Percentiles rank a stretch among this genome's conserved stretches.
phyloP scores from a whole-genome alignment of 2,329 filamentous ascomycete species.

The Neonectria punicea region DNA sequence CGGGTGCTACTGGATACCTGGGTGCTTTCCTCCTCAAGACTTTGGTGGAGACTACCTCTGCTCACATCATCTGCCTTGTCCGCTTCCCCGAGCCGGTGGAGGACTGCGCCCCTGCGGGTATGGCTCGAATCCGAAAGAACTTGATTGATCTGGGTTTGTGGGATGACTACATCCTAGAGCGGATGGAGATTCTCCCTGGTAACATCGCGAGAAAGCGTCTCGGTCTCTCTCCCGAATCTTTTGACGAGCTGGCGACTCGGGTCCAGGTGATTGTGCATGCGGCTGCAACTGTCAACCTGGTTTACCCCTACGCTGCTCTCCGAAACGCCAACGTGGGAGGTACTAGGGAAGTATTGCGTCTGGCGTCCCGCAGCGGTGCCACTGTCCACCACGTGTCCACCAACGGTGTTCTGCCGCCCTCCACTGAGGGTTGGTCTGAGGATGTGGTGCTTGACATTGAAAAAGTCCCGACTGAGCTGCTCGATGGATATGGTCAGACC shows the following conservation, averaged over 20 bases:
- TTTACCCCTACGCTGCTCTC: slow-evolving; percentile 83
- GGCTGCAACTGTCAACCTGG: slow-evolving; percentile 81
- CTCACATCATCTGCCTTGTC: slow-evolving; percentile 77
- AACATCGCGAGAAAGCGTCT: slow-evolving; percentile 76
- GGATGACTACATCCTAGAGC: slow-evolving; percentile 80
- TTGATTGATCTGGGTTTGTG: slow-evolving; percentile 82
- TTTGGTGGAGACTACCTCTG: slow-evolving; percentile 74
- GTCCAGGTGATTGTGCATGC: slow-evolving; percentile 82
- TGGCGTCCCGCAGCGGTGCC: slow-evolving; percentile 73
- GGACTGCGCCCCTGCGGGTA: slow-evolving; percentile 72
- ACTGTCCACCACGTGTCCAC: slow-evolving; percentile 84
- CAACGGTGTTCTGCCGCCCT: slow-evolving; percentile 80
- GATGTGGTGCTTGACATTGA: slow-evolving; percentile 73
- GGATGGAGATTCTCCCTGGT: slow-evolving; percentile 79
- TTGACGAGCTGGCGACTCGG: slow-evolving; percentile 71
- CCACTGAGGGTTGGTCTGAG: slow-evolving; percentile 76
- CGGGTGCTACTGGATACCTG: slow-evolving; percentile 80
- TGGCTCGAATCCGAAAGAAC: slow-evolving; percentile 79
- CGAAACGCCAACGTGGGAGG: slow-evolving; percentile 81
- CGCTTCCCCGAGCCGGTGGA: slow-evolving; percentile 75
- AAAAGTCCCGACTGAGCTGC: slow-evolving; percentile 74
- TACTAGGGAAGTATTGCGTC: slow-evolving; percentile 78
- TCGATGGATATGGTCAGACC: slow-evolving; percentile 81
- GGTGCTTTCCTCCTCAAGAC: slow-evolving; percentile 79
- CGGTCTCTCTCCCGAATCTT: slow-evolving; percentile 73